These are phyloP conservation scores for Rhizopus arrhizus DNA, from an alignment of 371 early-diverging fungal genomes.

Conservation along the genomic window DNA sequence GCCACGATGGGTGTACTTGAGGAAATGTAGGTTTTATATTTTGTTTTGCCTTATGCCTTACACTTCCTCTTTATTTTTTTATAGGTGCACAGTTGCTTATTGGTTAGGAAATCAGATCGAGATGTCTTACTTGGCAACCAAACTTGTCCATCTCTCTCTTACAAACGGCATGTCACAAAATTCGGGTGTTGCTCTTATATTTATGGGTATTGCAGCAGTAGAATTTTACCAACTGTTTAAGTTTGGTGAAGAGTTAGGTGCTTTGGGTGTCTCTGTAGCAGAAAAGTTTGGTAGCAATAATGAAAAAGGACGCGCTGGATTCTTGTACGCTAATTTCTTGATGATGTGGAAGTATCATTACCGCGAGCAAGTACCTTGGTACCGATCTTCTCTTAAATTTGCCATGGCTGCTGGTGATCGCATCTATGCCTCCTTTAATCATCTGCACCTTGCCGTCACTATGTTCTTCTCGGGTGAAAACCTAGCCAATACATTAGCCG, in stretches of 20 bases:
- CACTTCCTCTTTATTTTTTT: background rate
- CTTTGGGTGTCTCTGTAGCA: conserved; percentile 30
- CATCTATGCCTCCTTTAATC: conserved; percentile 42
- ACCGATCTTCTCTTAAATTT: conserved; percentile 14
- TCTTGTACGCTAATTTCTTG: conserved; percentile 38
- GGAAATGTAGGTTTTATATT: conserved; percentile 33
- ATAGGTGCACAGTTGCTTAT: conserved; percentile 37
- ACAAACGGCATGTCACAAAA: conserved; percentile 28
- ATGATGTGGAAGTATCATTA: conserved; percentile 43
- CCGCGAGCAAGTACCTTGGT: conserved; percentile 26
- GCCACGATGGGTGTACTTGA: conserved; percentile 39
- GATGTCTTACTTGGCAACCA: conserved; percentile 41
- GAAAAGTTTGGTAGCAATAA: conserved; percentile 34
- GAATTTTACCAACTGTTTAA: conserved; percentile 27
- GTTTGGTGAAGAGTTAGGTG: conserved; percentile 42
- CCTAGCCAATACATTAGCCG: conserved; percentile 26
- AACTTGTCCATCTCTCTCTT: conserved; percentile 35
- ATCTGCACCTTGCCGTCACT: conserved; percentile 31
- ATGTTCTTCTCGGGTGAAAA: conserved; percentile 33
- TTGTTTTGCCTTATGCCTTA: background rate
- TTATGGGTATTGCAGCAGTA: conserved; percentile 34
- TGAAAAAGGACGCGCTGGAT: conserved; percentile 44
- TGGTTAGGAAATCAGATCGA: conserved; percentile 43
- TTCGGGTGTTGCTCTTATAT: conserved; percentile 34
- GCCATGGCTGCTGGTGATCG: conserved; percentile 45